Evolutionary conservation across 495 filamentous ascomycete species (phyloP), one percentile per base, ranked within the genome.

Genomic region (Aspergillus campestris): DNA sequence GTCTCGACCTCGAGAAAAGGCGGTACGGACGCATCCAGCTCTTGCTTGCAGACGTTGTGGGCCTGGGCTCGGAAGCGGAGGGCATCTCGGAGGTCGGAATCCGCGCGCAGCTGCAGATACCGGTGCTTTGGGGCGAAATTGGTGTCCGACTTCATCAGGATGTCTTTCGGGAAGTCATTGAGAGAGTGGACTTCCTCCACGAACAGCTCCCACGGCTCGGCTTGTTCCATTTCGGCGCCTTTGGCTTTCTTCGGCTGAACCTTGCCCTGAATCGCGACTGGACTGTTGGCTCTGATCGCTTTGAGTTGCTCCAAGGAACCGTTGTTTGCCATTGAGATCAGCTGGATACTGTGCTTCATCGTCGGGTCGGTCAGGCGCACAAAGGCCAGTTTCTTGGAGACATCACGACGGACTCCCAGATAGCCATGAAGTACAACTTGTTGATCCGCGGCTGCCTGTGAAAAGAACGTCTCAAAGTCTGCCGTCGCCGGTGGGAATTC

Each of bases 1-100:
- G 92, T 98, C 56, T 97, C 94, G 34, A 96, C 74, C 49, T 96
- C 86, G 6, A 78, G 60, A 52, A 95, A 95, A 0, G 65, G 67
- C 6, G 66, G 58, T 0, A 62, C 47, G 13, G 45, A 57, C 18
- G 56, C 50, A 13, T 66, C 56, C 41, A 92, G 65, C 8, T 73
- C 61, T 18, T 71, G 55, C 13, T 82, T 72, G 44, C 84, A 75
- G 31, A 62, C 42, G 28, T 61, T 60, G 32, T 72, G 71, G 10
- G 74, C 74, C 31, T 64, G 53, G 34, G 72, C 71, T 14, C 81
- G 80, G 56, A 83, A 81, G 8, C 47, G 52, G 24, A 89, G 66
- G 11, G 89, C 80, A 6, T 81, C 60, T 6, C 76, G 75, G 0
- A 95, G 64, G 9, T 73, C 55, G 9, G 63, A 55, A 49, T 86